Percentiles rank a stretch among this genome's conserved stretches.
These are phyloP conservation scores for Ophiostoma populinum DNA, from an alignment of 2,329 filamentous ascomycete genomes.

Conservation along the genomic window DNA sequence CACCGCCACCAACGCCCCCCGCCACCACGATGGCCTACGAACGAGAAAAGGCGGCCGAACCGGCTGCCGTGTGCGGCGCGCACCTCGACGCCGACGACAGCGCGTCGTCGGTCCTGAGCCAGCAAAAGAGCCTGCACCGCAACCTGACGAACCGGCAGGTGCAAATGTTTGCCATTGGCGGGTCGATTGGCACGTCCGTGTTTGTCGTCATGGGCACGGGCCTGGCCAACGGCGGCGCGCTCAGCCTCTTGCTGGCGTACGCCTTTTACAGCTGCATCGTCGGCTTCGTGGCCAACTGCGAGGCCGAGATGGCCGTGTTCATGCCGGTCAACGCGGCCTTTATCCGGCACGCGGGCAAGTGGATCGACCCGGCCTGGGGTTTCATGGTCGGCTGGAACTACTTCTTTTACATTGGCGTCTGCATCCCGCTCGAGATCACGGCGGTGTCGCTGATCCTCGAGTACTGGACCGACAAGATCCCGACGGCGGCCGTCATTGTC, in stretches of 20 bases:
- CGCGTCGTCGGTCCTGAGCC: neutral
- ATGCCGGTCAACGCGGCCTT: slow-evolving; percentile 48
- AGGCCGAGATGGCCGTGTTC: slow-evolving; percentile 46
- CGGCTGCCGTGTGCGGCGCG: slow-evolving; percentile 3
- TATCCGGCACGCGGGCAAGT: slow-evolving; percentile 45
- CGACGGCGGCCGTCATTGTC: slow-evolving; percentile 33
- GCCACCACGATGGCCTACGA: too few relatives aligned
- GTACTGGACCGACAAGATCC: slow-evolving; percentile 30
- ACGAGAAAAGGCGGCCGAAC: neutral
- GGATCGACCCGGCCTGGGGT: slow-evolving; percentile 46
- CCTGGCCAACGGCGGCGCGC: slow-evolving; percentile 14
- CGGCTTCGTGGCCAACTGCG: slow-evolving; percentile 44
- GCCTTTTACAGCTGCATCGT: slow-evolving; percentile 36
- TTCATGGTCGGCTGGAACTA: slow-evolving; percentile 33
- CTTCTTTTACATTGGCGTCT: slow-evolving; percentile 23
- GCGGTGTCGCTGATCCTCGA: slow-evolving; percentile 24
- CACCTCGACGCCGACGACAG: slow-evolving; percentile 1
- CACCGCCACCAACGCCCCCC: too few relatives aligned
- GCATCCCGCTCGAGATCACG: slow-evolving; percentile 25
- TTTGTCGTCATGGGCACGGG: slow-evolving; percentile 46
- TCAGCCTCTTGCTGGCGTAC: slow-evolving; percentile 37
- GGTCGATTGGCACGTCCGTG: slow-evolving; percentile 38
- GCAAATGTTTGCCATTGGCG: slow-evolving; percentile 40
- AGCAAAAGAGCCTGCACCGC: slow-evolving; percentile 20
- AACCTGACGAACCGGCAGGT: slow-evolving; percentile 36